phyloP scores from a whole-genome alignment of 306 rosid species.

The Hippophae tibetana region DNA sequence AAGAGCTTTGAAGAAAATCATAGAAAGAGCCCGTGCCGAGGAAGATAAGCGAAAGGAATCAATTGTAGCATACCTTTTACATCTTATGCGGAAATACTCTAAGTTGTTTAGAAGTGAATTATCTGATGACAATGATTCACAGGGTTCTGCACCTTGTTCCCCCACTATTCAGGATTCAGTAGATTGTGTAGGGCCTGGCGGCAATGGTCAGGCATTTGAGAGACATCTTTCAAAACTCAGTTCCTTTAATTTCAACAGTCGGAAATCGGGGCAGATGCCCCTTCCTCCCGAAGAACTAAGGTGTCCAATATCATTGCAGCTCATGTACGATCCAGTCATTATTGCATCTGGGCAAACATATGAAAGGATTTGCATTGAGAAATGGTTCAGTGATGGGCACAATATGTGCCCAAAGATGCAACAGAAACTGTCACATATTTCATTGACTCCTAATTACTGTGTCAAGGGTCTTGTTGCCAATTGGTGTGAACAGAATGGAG shows the following conservation, averaged over 20 bases:
- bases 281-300: conserved; percentile 91
- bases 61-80: conserved; percentile 80
- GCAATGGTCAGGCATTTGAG: conserved; percentile 59
- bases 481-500: conserved; percentile 95
- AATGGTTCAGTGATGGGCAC: conserved; percentile 88
- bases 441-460: conserved; percentile 91
- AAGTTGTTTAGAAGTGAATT: conserved; percentile 86
- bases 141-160: conserved; percentile 97
- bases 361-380: conserved; percentile 89
- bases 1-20: conserved; percentile 83
- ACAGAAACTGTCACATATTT: conserved; percentile 66
- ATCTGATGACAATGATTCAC: conserved; percentile 87
- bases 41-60: conserved; percentile 98
- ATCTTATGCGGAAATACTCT: conserved; percentile 94
- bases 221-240: conserved; percentile 65
- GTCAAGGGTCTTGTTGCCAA: conserved; percentile 85
- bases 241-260: conserved; percentile 57
- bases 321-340: conserved; percentile 90
- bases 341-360: conserved; percentile 95
- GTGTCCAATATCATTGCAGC: conserved; percentile 95
- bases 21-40: conserved; percentile 84
- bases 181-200: conserved; percentile 43
- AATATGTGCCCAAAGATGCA: conserved; percentile 82
- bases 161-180: conserved; percentile 67
- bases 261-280: conserved; percentile 54